These are phyloP conservation scores for Hevea brasiliensis DNA, from an alignment of 345 rosid genomes.

Conservation along the genomic window DNA sequence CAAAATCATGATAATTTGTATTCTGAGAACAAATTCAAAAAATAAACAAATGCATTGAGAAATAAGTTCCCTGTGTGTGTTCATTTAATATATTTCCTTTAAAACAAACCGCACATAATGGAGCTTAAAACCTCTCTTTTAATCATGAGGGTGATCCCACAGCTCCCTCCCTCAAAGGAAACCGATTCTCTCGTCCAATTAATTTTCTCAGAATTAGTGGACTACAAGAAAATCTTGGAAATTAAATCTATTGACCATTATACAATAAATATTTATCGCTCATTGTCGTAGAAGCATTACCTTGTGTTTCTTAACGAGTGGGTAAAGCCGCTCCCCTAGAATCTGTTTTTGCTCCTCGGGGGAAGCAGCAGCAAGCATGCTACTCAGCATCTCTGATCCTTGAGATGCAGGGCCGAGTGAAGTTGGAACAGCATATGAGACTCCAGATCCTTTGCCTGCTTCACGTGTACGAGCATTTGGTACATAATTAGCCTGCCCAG, in stretches of 20 bases:
- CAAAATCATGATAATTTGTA: not conserved
- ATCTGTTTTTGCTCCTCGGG: slow-evolving; percentile 60
- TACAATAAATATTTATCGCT: too few relatives aligned
- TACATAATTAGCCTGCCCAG: slow-evolving; percentile 39
- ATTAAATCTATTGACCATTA: not conserved
- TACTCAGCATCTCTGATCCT: slow-evolving; percentile 51
- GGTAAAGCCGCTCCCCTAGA: slow-evolving; percentile 62
- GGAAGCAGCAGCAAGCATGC: slow-evolving; percentile 58
- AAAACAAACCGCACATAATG: not conserved
- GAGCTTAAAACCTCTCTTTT: not conserved
- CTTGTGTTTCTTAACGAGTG: slow-evolving; percentile 61
- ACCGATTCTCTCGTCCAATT: not conserved
- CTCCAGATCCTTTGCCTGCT: slow-evolving; percentile 38
- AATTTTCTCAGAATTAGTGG: not conserved
- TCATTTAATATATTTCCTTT: not conserved
- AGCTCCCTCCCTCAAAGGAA: not conserved
- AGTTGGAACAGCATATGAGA: slow-evolving; percentile 24
- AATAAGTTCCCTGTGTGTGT: not conserved
- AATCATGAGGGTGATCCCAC: not conserved
- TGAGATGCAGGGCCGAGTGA: slow-evolving; percentile 32
- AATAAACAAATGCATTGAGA: not conserved
- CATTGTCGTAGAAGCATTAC: slow-evolving; percentile 29
- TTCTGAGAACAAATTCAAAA: not conserved
- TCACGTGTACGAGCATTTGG: slow-evolving; percentile 46
- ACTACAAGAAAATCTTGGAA: not conserved